Evolutionary conservation across 768 basidiomycete species (phyloP), one percentile per base, ranked within the genome.

Genomic region (Collybia nuda): DNA sequence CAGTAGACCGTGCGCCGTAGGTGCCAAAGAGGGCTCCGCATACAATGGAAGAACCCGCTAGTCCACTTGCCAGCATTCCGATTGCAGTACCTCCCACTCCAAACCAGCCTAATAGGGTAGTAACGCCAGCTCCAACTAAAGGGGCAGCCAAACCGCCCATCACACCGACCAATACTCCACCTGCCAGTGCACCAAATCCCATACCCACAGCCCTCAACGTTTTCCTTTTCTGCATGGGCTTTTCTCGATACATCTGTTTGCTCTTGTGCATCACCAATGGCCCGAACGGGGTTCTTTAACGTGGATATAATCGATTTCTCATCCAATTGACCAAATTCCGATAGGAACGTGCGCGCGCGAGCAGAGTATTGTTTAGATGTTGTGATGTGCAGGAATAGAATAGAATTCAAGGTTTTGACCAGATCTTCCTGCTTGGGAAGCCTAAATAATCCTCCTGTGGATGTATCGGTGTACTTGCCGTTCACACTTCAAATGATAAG

Each of bases 81-180:
- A 72, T 68, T 7, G 76, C 68, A 2, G 80, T 79, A 1, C 81
- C 81, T 23, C 81, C 80, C 8, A 83, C 59, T 0, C 81, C 81
- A 1, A 82, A 58, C 64, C 72, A 74, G 1, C 78, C 77, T 7
- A 83, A 64, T 5, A 81, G 56, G 15, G 74, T 73, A 2, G 72
- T 66, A 15, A 80, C 70, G 2, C 74, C 78, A 14, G 79, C 80
- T n/a, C 80, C 80, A 5, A 84, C 76, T 0, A 83, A 56, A 12
- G 81, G 81, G 8, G 81, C 81, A 2, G 80, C 81, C 8, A 82
- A 69, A 14, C 82, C 81, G 40, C 81, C 82, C n/a, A 80, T 81
- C 19, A 82, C 70, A 3, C 80, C 82, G 12, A 82, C 63, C 26
- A 82, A 65, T 18, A 81, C 70, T 12, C 81, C 81, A 12, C 80